These are phyloP conservation scores for Avicennia marina DNA, from an alignment of 257 asterid species.

Conservation along the genomic window DNA sequence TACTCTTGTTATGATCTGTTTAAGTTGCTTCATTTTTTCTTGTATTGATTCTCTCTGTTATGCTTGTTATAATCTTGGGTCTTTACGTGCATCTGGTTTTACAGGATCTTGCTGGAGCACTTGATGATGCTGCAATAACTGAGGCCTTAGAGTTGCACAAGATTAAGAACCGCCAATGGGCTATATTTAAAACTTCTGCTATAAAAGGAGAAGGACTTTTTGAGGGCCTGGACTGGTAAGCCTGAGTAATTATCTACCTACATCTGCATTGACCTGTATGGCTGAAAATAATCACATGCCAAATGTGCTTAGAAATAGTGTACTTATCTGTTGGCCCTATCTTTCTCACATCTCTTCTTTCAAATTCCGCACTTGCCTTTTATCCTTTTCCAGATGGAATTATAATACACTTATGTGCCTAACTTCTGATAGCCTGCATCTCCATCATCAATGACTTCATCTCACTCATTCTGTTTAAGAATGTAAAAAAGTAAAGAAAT, in stretches of 20 bases:
- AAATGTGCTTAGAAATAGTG: not conserved
- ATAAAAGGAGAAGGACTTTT: conserved; percentile 93
- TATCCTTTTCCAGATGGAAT: not conserved
- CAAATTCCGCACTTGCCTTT: not conserved
- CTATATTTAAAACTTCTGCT: conserved; percentile 92
- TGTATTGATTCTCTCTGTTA: conserved; percentile 6
- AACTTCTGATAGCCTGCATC: too few relatives aligned
- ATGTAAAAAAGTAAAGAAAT: too few relatives aligned
- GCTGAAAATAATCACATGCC: not conserved
- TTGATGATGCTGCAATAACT: conserved; percentile 86
- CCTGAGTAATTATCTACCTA: not conserved
- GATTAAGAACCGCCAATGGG: conserved; percentile 91
- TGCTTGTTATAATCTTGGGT: not conserved
- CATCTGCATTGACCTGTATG: not conserved
- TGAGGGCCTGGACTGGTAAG: conserved; percentile 60
- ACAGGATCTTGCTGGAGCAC: conserved; percentile 98
- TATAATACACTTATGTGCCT: too few relatives aligned
- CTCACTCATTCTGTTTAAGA: too few relatives aligned
- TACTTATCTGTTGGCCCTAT: not conserved
- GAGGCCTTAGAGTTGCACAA: conserved; percentile 89
- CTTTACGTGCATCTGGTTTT: not conserved
- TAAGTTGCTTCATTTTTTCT: not conserved
- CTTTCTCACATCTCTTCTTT: not conserved
- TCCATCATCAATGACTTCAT: too few relatives aligned
- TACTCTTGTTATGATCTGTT: too few relatives aligned